phyloP scores from a whole-genome alignment of 2,329 filamentous ascomycete genomes.

The Colletotrichum spinosum region DNA sequence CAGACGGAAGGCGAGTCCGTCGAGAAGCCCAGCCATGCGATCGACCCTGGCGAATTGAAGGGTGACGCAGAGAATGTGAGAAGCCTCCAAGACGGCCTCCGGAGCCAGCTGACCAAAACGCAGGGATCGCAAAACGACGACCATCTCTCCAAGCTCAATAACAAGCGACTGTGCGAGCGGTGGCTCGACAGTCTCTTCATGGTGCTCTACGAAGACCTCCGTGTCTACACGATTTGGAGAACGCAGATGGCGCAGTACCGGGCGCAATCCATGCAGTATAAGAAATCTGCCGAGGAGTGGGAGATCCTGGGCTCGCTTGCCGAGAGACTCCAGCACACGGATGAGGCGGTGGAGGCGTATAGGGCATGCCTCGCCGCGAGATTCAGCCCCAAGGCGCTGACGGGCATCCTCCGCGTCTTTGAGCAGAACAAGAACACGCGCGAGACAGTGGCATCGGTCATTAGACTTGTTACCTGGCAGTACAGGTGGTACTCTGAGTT shows the following conservation, averaged over 20 bases:
- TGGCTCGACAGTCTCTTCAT: slow-evolving; percentile 99
- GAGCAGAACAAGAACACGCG: slow-evolving; percentile 83
- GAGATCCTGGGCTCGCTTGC: slow-evolving; percentile 95
- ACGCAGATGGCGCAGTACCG: slow-evolving; percentile 97
- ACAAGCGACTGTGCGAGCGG: slow-evolving; percentile 95
- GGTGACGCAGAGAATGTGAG: slow-evolving; percentile 78
- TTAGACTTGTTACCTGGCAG: slow-evolving; percentile 95
- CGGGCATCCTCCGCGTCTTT: slow-evolving; percentile 83
- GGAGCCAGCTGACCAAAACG: slow-evolving; percentile 8
- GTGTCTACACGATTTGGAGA: slow-evolving; percentile 99
- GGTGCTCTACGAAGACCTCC: slow-evolving; percentile 97
- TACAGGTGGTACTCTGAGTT: slow-evolving; percentile 99
- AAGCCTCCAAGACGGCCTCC: not conserved
- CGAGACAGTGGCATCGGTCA: slow-evolving; percentile 85
- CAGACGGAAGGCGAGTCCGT: slow-evolving; percentile 58
- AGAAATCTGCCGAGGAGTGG: slow-evolving; percentile 97
- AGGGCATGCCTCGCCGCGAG: slow-evolving; percentile 86
- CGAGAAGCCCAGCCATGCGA: slow-evolving; percentile 83
- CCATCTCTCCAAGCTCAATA: slow-evolving; percentile 90
- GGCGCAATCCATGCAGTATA: slow-evolving; percentile 93
- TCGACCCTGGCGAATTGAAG: slow-evolving; percentile 82
- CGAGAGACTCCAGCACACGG: slow-evolving; percentile 89
- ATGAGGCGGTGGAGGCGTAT: slow-evolving; percentile 94
- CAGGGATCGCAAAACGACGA: slow-evolving; percentile 75
- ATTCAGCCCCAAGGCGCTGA: slow-evolving; percentile 93